Base-by-base conservation (phyloP, 768 basidiomycete species). In the Psilocybe cubensis region DNA sequence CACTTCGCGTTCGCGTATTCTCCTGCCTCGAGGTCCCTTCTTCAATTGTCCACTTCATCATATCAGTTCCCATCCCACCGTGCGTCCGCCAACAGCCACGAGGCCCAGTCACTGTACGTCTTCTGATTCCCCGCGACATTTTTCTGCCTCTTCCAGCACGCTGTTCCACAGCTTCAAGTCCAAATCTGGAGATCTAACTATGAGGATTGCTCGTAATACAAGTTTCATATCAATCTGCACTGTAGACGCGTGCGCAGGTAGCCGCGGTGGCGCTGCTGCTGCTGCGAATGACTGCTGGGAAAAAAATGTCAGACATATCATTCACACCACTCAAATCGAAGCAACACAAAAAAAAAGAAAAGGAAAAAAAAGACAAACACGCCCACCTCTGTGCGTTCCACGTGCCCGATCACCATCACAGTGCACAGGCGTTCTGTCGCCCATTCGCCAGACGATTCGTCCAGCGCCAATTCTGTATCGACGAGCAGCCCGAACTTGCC, bases 381-480 rank as follows among this genome's bases (percentile, higher is more conserved):
- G 62, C 67, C 49, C 48, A 85, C 84, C 60, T 72, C 64, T 58
- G 71, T 66, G 28, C 64, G 67, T 64, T 89, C 88, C 49, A 89
- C 69, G 66, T 85, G 76, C 33, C 88, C 88, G 40, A 88, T 69
- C 20, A 78, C 79, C 72, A 83, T 81, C 33, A 87, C 71, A 33
- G 75, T 75, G 59, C 74, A 69, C 59, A 84, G 75, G 21, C 73
- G 76, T 62, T 89, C 85, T 40, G 76, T 71, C 23, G 80, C 74
- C 88, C 88, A 89, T 28, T 59, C 53, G 11, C 61, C 51, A 24
- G 74, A 70, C 60, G 66, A 63, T 1, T 70, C 61, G 63, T 79
- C 77, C 33, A 88, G 58, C 56, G 83, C 84, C 11, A 85, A 74
- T 43, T 78, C 74, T 8, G 77, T 78, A 65, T 90, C 86, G 7